Evolutionary conservation across 495 filamentous ascomycete species (phyloP), one percentile per base, ranked within the genome.

Genomic region (Tuber melanosporum): DNA sequence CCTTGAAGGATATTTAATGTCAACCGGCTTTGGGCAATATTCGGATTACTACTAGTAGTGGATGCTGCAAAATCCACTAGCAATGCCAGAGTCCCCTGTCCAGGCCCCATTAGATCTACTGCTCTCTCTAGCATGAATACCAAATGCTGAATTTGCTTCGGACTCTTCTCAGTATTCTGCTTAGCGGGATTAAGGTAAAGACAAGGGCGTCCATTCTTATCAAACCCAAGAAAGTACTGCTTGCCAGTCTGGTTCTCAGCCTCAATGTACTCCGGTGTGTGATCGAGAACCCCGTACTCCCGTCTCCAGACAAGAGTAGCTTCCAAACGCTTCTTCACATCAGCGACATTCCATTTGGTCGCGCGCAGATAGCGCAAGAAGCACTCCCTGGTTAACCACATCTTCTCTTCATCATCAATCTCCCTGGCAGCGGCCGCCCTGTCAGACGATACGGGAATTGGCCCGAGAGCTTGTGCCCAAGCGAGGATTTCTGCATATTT

Each of bases 211-310:
- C 87, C 90, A 71, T 92, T 86, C 78, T 91, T 92, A 85, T 99
- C 95, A 83, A 90, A 99, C 32, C 95, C 95, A 41, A 95, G 82
- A 41, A 95, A 86, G 73, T 97, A 87, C 84, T 97, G 95, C 85
- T 99, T 99, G 22, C 95, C 95, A 5, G 95, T 99, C 85, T 93
- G 94, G 84, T 97, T 96, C 86, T 99, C 95, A 7, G 91, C 88
- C 1, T 90, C 91, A 79, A 98, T 93, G 83, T 95, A 90, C 6
- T 97, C 95, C 4, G 91, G 86, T 0, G 92, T 93, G 41, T 87
- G 87, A 52, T 92, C 88, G 69, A 87, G 85, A 49, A 93, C 85
- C 17, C 92, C 92, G 78, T 95, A 98, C 79, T 98, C 94, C 15
- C 94, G 87, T 57, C 95, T 89, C 95, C 95, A 99, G 71, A 89